phyloP scores from a whole-genome alignment of 75 land plant genomes.

The Selaginella tamariscina region DNA sequence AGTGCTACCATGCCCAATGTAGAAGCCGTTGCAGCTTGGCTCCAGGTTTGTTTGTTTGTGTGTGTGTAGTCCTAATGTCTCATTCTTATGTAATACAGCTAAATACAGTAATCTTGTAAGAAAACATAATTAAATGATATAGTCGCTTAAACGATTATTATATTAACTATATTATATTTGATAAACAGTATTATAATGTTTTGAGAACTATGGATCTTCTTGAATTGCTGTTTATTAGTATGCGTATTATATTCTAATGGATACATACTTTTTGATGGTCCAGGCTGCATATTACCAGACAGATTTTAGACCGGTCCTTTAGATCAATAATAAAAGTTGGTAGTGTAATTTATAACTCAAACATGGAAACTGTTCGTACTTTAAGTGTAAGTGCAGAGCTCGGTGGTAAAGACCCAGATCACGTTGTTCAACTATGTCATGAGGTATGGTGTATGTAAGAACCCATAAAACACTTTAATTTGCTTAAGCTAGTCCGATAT shows the following conservation, averaged over 20 bases:
- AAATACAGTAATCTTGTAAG: too few species aligned
- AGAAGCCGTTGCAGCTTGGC: slow-evolving; percentile 83
- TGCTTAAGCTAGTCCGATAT: too few species aligned
- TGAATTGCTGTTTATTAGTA: neutral
- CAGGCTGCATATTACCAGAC: slow-evolving; percentile 93
- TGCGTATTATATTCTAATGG: neutral
- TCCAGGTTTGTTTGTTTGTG: slow-evolving; percentile 36
- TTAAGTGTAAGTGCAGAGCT: slow-evolving; percentile 53
- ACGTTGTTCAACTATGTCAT: slow-evolving; percentile 83
- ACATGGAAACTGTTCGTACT: slow-evolving; percentile 58
- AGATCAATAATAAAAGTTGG: slow-evolving; percentile 86
- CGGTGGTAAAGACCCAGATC: slow-evolving; percentile 98
- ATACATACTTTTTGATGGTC: slow-evolving; percentile 2
- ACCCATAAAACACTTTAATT: too few species aligned
- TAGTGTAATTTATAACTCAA: slow-evolving; percentile 53
- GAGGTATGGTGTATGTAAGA: slow-evolving; percentile 50
- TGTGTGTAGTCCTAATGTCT: too few species aligned
- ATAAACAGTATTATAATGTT: neutral
- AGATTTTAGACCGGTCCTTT: slow-evolving; percentile 94
- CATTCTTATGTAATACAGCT: too few species aligned
- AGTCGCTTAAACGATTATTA: too few species aligned
- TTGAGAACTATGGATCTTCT: neutral
- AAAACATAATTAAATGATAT: too few species aligned
- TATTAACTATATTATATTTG: too few species aligned
- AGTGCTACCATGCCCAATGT: slow-evolving; percentile 99